Percentiles rank a stretch among this genome's conserved stretches.
Evolutionary conservation across 1,139 yeast genomes (phyloP).

Genomic region (Wickerhamomyces sp.): DNA sequence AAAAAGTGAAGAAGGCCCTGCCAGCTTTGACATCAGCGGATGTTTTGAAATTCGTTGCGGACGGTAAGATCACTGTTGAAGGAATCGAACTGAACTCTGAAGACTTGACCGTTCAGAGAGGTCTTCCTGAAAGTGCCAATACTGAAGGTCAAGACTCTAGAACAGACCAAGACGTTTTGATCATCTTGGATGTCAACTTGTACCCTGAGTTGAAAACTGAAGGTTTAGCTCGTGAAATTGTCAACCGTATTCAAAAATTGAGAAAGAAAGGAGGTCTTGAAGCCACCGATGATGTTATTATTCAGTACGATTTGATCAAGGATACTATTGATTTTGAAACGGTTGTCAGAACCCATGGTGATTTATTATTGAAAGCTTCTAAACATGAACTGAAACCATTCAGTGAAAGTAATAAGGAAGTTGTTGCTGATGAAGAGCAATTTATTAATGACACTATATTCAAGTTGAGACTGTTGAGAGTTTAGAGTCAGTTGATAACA

Average conservation of each 20-base stretch:
- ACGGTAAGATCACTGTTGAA: constrained; percentile 78
- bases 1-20: constrained; percentile 89
- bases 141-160: constrained; percentile 77
- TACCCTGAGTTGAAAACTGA: constrained; percentile 88
- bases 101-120: constrained; percentile 87
- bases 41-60: constrained; percentile 67
- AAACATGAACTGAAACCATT: constrained; percentile 52
- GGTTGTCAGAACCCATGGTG: constrained; percentile 61
- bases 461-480: constrained; percentile 69
- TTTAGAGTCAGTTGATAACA: constrained; percentile 28
- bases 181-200: constrained; percentile 81
- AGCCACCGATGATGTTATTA: constrained; percentile 91
- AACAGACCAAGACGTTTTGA: constrained; percentile 81
- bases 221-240: constrained; percentile 93
- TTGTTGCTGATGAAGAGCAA: constrained; percentile 88
- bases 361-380: constrained; percentile 70
- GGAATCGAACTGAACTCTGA: constrained; percentile 85
- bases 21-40: constrained; percentile 77
- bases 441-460: constrained; percentile 80
- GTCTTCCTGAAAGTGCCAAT: constrained; percentile 62
- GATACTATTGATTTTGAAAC: constrained; percentile 67
- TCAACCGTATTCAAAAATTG: constrained; percentile 95
- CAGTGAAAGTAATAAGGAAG: constrained; percentile 34
- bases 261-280: constrained; percentile 95
- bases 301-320: constrained; percentile 66